phyloP scores from a whole-genome alignment of 768 basidiomycete species.

The Suillus fuscotomentosus region DNA sequence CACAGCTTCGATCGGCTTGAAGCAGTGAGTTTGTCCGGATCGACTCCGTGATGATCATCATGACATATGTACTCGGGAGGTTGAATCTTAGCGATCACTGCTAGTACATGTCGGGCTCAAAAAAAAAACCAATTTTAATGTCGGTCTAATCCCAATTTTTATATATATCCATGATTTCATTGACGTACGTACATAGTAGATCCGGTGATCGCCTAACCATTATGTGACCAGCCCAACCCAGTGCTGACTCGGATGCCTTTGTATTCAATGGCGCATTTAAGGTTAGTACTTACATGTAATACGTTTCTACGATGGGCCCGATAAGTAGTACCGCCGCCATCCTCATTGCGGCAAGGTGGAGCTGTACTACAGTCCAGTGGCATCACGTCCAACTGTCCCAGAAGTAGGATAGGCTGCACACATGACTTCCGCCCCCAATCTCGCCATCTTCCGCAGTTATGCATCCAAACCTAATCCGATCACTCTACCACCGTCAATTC shows the following conservation, averaged over 20 bases:
- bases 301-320: not conserved
- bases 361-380: not conserved
- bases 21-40: too few species aligned
- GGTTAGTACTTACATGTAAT: not conserved
- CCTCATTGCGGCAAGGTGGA: not conserved
- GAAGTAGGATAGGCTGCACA: not conserved
- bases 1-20: too few species aligned
- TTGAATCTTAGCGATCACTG: not conserved
- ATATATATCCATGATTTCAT: not conserved
- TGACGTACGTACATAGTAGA: not conserved
- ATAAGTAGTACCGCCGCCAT: not conserved
- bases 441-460: conserved; percentile 61
- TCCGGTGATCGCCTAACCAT: not conserved
- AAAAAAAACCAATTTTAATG: not conserved
- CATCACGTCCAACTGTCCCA: not conserved
- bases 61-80: not conserved
- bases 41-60: not conserved
- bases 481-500: conserved; percentile 57
- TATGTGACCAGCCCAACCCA: not conserved
- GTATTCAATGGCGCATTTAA: conserved; percentile 1
- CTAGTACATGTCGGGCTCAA: not conserved
- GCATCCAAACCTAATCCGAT: conserved; percentile 48
- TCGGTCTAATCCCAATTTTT: not conserved
- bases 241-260: not conserved
- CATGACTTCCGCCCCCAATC: conserved; percentile 26